phyloP scores from a whole-genome alignment of 768 basidiomycete genomes.

The Paxillus rubicundulus region DNA sequence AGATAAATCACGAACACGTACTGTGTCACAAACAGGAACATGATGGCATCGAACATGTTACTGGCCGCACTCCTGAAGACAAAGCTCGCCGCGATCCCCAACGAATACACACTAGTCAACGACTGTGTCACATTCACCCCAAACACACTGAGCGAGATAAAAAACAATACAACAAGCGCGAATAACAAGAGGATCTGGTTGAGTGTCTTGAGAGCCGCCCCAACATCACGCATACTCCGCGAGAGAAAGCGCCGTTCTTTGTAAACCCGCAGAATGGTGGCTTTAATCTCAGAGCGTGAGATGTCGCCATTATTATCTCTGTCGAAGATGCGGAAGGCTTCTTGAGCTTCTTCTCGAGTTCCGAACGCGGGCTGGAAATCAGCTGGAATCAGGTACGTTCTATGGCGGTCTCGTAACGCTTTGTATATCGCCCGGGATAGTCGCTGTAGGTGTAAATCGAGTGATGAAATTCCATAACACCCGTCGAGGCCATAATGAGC shows the following conservation, averaged over 20 bases:
- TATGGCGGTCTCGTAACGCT: conserved; percentile 53
- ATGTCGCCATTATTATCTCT: conserved; percentile 76
- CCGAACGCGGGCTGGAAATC: conserved; percentile 73
- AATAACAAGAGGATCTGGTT: conserved; percentile 62
- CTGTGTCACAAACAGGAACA: conserved; percentile 84
- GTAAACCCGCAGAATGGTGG: conserved; percentile 64
- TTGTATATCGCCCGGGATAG: conserved; percentile 67
- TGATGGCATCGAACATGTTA: conserved; percentile 73
- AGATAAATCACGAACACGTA: conserved; percentile 36
- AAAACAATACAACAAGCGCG: conserved; percentile 63
- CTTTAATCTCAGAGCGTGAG: conserved; percentile 72
- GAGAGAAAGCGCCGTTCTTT: conserved; percentile 76
- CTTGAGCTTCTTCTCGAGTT: conserved; percentile 51
- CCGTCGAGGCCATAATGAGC: neutral
- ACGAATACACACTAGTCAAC: conserved; percentile 68
- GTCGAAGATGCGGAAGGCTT: conserved; percentile 75
- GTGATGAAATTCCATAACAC: neutral
- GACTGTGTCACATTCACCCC: conserved; percentile 63
- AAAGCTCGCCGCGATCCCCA: conserved; percentile 74
- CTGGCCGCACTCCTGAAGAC: conserved; percentile 76
- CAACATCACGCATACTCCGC: conserved; percentile 74
- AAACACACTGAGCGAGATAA: conserved; percentile 72
- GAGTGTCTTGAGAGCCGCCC: conserved; percentile 62
- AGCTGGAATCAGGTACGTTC: conserved; percentile 59
- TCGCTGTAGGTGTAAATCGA: conserved; percentile 39